Percentiles rank a stretch among this genome's conserved stretches.
These are phyloP conservation scores for Starmerella riodocensis DNA, from an alignment of 805 yeast species.

Conservation along the genomic window DNA sequence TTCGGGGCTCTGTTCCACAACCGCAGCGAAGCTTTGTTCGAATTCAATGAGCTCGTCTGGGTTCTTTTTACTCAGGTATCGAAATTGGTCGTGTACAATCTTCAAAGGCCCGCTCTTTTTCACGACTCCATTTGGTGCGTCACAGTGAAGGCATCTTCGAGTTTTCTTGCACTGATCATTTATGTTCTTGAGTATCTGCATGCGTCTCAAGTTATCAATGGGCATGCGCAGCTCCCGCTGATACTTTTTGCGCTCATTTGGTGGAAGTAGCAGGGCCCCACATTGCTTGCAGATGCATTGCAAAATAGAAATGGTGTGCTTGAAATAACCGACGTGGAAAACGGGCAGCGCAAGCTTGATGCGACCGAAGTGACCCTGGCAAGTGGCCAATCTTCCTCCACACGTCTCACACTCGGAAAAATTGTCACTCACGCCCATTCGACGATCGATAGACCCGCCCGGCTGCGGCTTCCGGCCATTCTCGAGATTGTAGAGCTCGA, in stretches of 20 bases:
- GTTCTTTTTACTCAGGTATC: constrained; percentile 87
- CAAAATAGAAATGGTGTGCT: constrained; percentile 71
- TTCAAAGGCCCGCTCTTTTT: constrained; percentile 94
- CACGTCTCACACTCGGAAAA: constrained; percentile 81
- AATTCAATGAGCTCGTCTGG: constrained; percentile 74
- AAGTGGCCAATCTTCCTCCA: constrained; percentile 78
- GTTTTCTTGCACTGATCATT: constrained; percentile 92
- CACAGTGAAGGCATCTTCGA: constrained; percentile 67
- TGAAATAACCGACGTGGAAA: constrained; percentile 94
- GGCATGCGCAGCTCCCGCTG: constrained; percentile 74
- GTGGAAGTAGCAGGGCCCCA: constrained; percentile 63
- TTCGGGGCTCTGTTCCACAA: constrained; percentile 68
- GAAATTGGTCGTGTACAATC: constrained; percentile 86
- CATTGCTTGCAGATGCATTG: constrained; percentile 88
- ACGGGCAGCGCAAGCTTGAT: constrained; percentile 86
- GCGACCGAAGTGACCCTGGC: constrained; percentile 98
- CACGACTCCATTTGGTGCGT: constrained; percentile 88
- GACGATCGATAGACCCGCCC: constrained; percentile 79
- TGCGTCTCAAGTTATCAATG: constrained; percentile 78
- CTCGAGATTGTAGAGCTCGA: constrained; percentile 85
- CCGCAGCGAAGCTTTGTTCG: constrained; percentile 74
- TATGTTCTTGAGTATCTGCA: constrained; percentile 72
- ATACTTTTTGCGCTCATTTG: constrained; percentile 53
- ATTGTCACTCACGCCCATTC: constrained; percentile 89
- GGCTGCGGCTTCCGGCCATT: constrained; percentile 71